phyloP scores from a whole-genome alignment of 1,139 yeast genomes.

The Spathaspora jeffriesii region DNA sequence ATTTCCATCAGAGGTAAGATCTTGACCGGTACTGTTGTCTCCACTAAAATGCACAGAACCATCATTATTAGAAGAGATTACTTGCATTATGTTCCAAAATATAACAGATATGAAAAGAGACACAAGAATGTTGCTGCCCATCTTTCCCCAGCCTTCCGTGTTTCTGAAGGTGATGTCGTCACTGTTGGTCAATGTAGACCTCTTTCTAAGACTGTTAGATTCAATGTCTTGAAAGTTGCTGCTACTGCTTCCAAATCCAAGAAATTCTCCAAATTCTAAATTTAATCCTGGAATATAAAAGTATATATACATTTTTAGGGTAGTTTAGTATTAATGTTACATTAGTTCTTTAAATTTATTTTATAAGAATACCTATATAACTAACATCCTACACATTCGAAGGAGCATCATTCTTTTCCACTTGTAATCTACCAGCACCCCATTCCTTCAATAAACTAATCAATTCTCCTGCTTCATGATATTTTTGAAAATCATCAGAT shows the following conservation, averaged over 20 bases:
- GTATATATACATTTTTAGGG: slow-evolving; percentile 9
- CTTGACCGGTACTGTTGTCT: slow-evolving; percentile 97
- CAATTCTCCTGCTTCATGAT: slow-evolving; percentile 60
- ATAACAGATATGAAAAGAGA: slow-evolving; percentile 99
- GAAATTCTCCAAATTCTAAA: slow-evolving; percentile 96
- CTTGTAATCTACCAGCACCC: slow-evolving; percentile 61
- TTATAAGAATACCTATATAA: not conserved
- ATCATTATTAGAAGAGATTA: slow-evolving; percentile 99
- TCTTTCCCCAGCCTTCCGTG: slow-evolving; percentile 99
- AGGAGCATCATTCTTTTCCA: slow-evolving; percentile 56
- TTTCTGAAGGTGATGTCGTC: slow-evolving; percentile 97
- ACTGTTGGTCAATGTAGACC: slow-evolving; percentile 99
- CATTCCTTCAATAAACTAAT: slow-evolving; percentile 52
- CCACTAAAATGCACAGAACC: slow-evolving; percentile 99
- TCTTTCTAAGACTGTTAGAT: slow-evolving; percentile 99
- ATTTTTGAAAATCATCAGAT: slow-evolving; percentile 69
- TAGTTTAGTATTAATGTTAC: slow-evolving; percentile 17
- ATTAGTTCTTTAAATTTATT: slow-evolving; percentile 12
- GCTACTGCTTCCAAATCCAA: slow-evolving; percentile 87
- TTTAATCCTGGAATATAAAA: slow-evolving; percentile 6
- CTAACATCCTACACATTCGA: slow-evolving; percentile 33
- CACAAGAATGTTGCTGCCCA: slow-evolving; percentile 99
- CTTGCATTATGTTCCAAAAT: slow-evolving; percentile 99
- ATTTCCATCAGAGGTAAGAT: slow-evolving; percentile 99
- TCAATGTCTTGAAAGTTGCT: slow-evolving; percentile 97